Base-by-base conservation (phyloP, 2,329 filamentous ascomycete species). In the Colletotrichum sp. region DNA sequence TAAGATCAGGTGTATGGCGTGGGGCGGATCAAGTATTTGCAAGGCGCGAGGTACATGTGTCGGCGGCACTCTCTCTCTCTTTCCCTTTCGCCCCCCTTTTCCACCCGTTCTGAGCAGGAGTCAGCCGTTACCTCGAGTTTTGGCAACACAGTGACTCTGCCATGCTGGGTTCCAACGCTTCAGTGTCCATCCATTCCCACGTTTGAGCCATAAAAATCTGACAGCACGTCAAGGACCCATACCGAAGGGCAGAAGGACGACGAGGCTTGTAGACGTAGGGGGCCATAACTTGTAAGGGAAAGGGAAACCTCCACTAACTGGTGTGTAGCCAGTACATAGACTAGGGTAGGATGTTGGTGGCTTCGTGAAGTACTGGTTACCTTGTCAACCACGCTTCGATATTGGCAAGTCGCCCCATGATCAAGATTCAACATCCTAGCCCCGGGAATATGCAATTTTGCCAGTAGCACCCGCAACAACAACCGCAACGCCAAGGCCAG, bases 401-500 rank as follows among this genome's bases (percentile, higher is more conserved):
- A 55, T 55, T 55, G 28, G 30, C 44, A 55, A 49, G 39, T 24
- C 13, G 64, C 44, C 24, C n/a, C 21, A 66, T 26, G 44, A 32
- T 26, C 59, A 62, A 52, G 44, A 52, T 21, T 52, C 64, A 18
- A 18, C 30, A 28, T 32, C 36, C 34, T 63, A 15, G 13, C 62
- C 52, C 55, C 21, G 36, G 69, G 39, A 52, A 68, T 68, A 62
- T 75, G 69, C 69, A 72, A 72, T 57, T 49, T 60, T 62, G 62
- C 49, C 24, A 55, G 30, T 26, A 44, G 55, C 55, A 57, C 67
- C 36, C 26, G 68, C 44, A 34, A 72, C 52, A 57, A 66, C 52
- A 60, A 72, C 59, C 71, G 55, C 69, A 75, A 63, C 26, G 65
- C 36, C 57, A 55, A 64, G n/a, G 44, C n/a, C 44, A 55, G 55